Conservation (phyloP, 2,329 filamentous ascomycete species). For the Diaporthe humulicola region DNA sequence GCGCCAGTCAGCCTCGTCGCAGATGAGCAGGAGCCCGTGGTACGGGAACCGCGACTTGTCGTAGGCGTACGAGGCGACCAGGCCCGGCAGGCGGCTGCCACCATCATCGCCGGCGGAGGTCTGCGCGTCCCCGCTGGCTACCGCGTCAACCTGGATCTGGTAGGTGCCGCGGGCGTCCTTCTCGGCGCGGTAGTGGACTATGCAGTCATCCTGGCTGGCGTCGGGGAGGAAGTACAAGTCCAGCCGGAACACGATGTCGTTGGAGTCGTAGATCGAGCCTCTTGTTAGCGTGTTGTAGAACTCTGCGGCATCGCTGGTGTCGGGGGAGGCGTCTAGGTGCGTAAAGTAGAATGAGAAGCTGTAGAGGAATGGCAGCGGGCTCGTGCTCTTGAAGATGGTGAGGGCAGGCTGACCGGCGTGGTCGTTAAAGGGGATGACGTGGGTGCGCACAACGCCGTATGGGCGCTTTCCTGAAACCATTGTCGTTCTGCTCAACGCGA, state of each 20-base stretch:
- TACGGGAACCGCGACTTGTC: neutral
- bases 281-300: neutral
- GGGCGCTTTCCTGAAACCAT: neutral
- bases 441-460: neutral
- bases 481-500: neutral
- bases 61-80: neutral
- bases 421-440: neutral
- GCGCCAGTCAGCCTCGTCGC: neutral
- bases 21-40: neutral
- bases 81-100: neutral
- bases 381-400: neutral
- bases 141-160: neutral
- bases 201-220: neutral
- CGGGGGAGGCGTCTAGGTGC: neutral
- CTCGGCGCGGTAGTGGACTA: neutral
- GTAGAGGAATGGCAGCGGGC: neutral
- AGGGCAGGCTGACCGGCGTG: neutral
- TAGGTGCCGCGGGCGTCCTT: neutral
- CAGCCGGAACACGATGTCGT: neutral
- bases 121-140: neutral
- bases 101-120: neutral
- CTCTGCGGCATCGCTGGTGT: neutral
- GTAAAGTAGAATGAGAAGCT: neutral
- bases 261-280: neutral
- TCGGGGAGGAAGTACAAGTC: neutral